Base-by-base conservation (phyloP, 805 yeast species). In the Metschnikowia peoriensis region DNA sequence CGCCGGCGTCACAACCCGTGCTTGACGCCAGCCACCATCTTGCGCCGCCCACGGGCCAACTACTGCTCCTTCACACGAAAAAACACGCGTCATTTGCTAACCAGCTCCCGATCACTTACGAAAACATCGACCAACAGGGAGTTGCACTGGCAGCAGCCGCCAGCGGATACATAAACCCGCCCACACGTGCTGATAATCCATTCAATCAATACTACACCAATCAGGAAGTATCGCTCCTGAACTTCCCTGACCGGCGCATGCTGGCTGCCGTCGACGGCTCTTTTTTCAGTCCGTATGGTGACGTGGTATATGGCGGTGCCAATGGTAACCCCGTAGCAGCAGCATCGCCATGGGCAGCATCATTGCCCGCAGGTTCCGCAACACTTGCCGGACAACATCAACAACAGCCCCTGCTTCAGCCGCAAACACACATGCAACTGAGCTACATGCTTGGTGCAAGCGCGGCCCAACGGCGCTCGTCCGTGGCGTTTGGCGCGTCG, bases 61-160 rank as follows among this genome's bases (percentile, higher is more conserved):
- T 63, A 38, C 59, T 64, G 17, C 71, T 70, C 10, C 58, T 69
- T 40, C 69, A 64, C 43, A 35, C 47, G 32, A 73, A 68, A 48
- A 66, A 62, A 29, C 59, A 49, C 41, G 22, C 44, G 32, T 71
- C 75, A n/a, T 73, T 71, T 52, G 69, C 78, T 11, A 73, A 70
- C 57, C 81, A 77, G 53, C 63, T 80, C 12, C 81, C 82, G 28
- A 74, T 79, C 1, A 80, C 83, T 1, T 80, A 79, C 61, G 84
- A 80, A 59, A 75, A 70, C 14, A 61, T 61, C 38, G 60, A 60
- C 45, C 66, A 60, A 54, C 67, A 60, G 37, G 50, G 52, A 29
- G 58, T 58, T 28, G 58, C 57, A 2, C 65, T 68, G 6, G 57
- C 58, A 28, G 57, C 52, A 2, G 22, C 22, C 22, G 22, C 4